Evolutionary conservation across 1,284 basidiomycete genomes (phyloP), one percentile per base, ranked within the genome.

Genomic region (Rhodotorula glutinis): DNA sequence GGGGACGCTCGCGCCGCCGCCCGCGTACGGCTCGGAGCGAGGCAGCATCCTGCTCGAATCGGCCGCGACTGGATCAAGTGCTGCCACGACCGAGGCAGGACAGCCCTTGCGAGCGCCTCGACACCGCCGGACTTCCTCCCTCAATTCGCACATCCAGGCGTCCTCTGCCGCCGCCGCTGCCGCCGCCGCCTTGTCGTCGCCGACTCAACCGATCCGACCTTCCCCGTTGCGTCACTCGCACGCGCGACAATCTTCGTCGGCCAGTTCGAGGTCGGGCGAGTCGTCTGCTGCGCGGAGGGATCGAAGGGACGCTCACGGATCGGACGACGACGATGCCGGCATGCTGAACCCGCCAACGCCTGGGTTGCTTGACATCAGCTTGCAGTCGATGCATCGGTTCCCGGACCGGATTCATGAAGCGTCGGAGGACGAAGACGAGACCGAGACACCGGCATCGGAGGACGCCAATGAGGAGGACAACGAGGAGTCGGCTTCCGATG

Each of bases 1-100:
- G 23, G 93, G 93, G 51, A 97, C 94, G 1, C 84, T 97, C 14
- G 93, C 94, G 1, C 93, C 93, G 33, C 93, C 93, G 27, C 93
- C 93, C 3, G 92, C 94, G 0, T 97, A 97, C 78, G 93, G 93
- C 27, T 92, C 89, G 73, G 92, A 97, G 78, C 84, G 91, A 23
- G 93, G 94, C 17, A 94, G 91, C 77, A 95, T 97, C 67, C 82
- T 97, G 11, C 83, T 97, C 11, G 92, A 94, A 78, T 66, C n/a
- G 47, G 46, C 44, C 21, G 49, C 49, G 3, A 51, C 49, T 17
- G 25, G 49, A 13, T 51, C 49, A 13, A 27, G 25, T n/a, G 49
- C 21, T 44, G 14, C 43, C 17, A n/a, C 19, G 7, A 54, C 46
- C 3, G 57, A 23, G 17, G 62, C 40, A 4, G 47, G 47, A 4